A percentile compares a stretch with the other conserved stretches of the same genome.
phyloP scores from a whole-genome alignment of 2,329 filamentous ascomycete species.

The Neofusicoccum umdonicola region DNA sequence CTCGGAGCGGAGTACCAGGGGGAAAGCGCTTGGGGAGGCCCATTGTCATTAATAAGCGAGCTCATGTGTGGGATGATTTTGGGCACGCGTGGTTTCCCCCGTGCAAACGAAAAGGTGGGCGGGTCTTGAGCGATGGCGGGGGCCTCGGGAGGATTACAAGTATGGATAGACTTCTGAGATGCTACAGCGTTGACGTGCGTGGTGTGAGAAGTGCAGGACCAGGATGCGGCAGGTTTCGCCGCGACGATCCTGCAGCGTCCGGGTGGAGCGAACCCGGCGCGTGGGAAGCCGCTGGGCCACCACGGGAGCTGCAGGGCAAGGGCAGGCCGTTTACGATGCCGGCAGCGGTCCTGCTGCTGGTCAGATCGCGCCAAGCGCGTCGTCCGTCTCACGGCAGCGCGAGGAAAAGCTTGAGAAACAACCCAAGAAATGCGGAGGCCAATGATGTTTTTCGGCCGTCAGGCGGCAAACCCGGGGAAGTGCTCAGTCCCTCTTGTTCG shows the following conservation, averaged over 20 bases:
- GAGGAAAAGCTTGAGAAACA: neutral
- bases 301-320: neutral
- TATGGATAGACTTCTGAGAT: constrained; percentile 15
- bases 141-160: neutral
- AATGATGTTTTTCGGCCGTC: neutral
- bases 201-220: neutral
- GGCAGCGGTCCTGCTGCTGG: neutral
- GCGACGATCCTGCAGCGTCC: neutral
- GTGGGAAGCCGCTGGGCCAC: neutral
- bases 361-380: neutral
- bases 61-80: neutral
- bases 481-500: neutral
- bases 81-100: neutral
- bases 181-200: neutral
- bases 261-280: neutral
- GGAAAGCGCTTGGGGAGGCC: neutral
- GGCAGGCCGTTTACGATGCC: too few relatives aligned
- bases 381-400: neutral
- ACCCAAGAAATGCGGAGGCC: neutral
- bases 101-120: neutral
- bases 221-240: neutral
- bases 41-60: constrained; percentile 11
- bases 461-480: neutral
- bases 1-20: neutral
- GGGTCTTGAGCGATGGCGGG: neutral